Evolutionary conservation across 2,329 filamentous ascomycete species (phyloP).

Genomic region (Colletotrichum phormii): DNA sequence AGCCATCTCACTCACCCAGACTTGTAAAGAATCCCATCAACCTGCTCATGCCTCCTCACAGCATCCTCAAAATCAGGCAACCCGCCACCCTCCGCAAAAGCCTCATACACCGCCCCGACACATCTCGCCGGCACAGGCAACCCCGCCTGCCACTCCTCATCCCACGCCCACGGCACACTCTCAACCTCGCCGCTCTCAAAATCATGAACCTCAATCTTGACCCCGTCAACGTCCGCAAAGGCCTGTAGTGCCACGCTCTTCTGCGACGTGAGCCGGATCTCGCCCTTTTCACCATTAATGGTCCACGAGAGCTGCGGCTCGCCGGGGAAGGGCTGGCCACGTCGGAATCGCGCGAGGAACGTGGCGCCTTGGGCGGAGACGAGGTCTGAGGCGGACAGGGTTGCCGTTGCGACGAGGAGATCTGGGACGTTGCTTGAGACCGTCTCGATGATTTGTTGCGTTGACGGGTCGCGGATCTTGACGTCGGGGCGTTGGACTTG

Average conservation of each 20-base stretch:
- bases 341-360: conserved; percentile 57
- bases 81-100: conserved; percentile 50
- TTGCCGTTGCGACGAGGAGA: conserved; percentile 48
- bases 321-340: conserved; percentile 60
- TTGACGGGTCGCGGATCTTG: conserved; percentile 3
- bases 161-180: conserved; percentile 56
- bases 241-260: conserved; percentile 41
- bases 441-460: conserved; percentile 8
- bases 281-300: conserved; percentile 63
- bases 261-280: conserved; percentile 46
- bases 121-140: conserved; percentile 57
- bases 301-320: conserved; percentile 60
- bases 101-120: conserved; percentile 68
- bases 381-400: conserved; percentile 43
- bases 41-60: conserved; percentile 21
- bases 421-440: conserved; percentile 42
- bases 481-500: conserved; percentile 48
- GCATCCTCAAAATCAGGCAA: conserved; percentile 30
- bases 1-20: not conserved
- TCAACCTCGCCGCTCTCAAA: conserved; percentile 58
- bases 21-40: not conserved
- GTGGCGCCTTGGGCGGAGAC: conserved; percentile 48
- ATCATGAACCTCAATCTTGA: conserved; percentile 63
- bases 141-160: conserved; percentile 56
- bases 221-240: conserved; percentile 48